Percentiles rank a stretch among this genome's conserved stretches.
Conservation (phyloP, 169 alveolate genomes). For the Pseudocohnilembus persalinus region DNA sequence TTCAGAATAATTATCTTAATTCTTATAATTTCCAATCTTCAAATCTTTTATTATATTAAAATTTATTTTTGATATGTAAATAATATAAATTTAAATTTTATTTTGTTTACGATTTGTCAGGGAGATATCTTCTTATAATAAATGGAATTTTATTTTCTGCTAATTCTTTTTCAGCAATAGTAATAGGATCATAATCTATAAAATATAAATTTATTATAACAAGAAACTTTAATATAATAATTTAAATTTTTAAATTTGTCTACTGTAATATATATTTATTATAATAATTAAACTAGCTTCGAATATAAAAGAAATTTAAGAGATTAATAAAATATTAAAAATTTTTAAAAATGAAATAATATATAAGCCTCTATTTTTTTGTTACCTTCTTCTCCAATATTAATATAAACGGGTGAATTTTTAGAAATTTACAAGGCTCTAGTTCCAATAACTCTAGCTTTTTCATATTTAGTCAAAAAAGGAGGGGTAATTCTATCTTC, state of each 20-base stretch:
- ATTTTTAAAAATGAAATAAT: slow-evolving; percentile 72
- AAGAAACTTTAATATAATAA: no score
- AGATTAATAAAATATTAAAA: slow-evolving; percentile 4
- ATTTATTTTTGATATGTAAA: no score
- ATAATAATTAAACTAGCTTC: background rate
- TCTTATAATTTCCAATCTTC: background rate
- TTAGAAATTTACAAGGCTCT: slow-evolving; percentile 98
- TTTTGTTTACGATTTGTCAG: slow-evolving; percentile 93
- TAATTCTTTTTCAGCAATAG: slow-evolving; percentile 99
- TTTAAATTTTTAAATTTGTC: no score
- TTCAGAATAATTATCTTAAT: background rate
- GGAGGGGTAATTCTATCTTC: slow-evolving; percentile 91
- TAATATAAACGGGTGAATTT: slow-evolving; percentile 96
- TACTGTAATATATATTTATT: background rate
- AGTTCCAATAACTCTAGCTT: slow-evolving; percentile 99
- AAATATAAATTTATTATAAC: background rate
- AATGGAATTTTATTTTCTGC: slow-evolving; percentile 97
- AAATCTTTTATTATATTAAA: background rate
- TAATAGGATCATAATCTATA: slow-evolving; percentile 92
- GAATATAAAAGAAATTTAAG: no score
- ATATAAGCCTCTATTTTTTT: slow-evolving; percentile 30
- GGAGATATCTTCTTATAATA: slow-evolving; percentile 97
- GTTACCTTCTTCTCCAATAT: slow-evolving; percentile 73
- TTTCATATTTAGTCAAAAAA: slow-evolving; percentile 97
- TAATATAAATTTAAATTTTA: no score